Conservation (phyloP, 768 basidiomycete genomes). For the Tricholomella constricta region DNA sequence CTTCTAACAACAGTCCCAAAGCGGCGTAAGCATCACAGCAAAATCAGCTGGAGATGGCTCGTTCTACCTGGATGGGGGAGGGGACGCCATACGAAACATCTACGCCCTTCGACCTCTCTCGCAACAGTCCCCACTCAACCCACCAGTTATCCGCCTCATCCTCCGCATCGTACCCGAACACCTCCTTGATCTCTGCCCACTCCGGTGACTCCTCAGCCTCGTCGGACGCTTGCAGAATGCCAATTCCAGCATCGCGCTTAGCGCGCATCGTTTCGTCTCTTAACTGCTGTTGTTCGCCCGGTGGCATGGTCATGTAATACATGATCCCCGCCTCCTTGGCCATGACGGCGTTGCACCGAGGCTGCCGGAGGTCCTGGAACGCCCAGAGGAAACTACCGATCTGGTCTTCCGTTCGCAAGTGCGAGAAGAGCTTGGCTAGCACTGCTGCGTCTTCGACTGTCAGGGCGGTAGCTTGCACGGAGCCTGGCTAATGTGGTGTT, state of each 20-base stretch:
- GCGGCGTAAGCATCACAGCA: not conserved
- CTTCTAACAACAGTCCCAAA: not conserved
- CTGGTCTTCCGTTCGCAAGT: slow-evolving; percentile 47
- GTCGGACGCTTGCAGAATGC: slow-evolving; percentile 12
- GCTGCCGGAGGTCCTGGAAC: slow-evolving; percentile 56
- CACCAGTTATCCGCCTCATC: slow-evolving; percentile 66
- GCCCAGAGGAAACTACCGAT: slow-evolving; percentile 52
- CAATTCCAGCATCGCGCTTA: slow-evolving; percentile 27
- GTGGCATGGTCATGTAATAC: slow-evolving; percentile 45
- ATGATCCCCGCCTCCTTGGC: slow-evolving; percentile 45
- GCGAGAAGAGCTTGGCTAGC: slow-evolving; percentile 60
- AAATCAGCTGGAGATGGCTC: slow-evolving; percentile 3
- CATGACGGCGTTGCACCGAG: slow-evolving; percentile 44
- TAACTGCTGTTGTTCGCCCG: slow-evolving; percentile 39
- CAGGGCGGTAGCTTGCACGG: slow-evolving; percentile 49
- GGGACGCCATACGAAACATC: slow-evolving; percentile 12
- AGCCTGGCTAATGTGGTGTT: slow-evolving; percentile 42
- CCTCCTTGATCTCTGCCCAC: slow-evolving; percentile 48
- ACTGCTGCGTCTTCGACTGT: slow-evolving; percentile 62
- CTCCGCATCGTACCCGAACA: slow-evolving; percentile 57
- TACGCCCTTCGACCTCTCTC: slow-evolving; percentile 34
- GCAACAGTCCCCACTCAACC: slow-evolving; percentile 51
- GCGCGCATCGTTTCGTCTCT: slow-evolving; percentile 43
- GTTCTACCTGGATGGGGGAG: slow-evolving; percentile 10
- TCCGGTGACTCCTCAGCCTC: slow-evolving; percentile 24